These are phyloP conservation scores for Aspergillus mulundensis DNA, from an alignment of 495 filamentous ascomycete species.

Conservation along the genomic window DNA sequence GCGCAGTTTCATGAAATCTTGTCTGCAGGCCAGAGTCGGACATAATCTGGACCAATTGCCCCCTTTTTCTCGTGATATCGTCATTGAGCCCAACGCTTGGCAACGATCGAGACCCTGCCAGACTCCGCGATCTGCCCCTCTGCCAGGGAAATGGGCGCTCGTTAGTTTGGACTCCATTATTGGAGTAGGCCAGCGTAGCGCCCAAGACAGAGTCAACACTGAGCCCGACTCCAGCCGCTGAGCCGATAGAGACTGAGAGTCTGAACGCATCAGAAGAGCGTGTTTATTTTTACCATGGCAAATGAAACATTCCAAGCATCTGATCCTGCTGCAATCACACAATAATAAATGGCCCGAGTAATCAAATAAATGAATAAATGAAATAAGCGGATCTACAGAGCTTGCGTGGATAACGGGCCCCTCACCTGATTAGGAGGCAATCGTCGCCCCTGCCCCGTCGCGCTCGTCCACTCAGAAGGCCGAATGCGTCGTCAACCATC, in stretches of 20 bases:
- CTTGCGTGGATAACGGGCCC: constrained; percentile 28
- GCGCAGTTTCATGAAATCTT: neutral
- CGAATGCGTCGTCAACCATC: constrained; percentile 13
- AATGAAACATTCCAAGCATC: too few relatives aligned
- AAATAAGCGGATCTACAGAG: constrained; percentile 19
- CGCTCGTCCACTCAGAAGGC: constrained; percentile 1
- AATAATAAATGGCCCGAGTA: too few relatives aligned
- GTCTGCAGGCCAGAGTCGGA: neutral
- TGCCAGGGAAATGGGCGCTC: neutral
- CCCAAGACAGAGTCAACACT: too few relatives aligned
- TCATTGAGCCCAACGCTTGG: constrained; percentile 14
- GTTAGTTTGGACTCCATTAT: too few relatives aligned
- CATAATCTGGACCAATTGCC: constrained; percentile 1
- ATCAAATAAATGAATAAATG: neutral
- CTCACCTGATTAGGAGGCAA: constrained; percentile 13
- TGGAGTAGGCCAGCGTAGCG: too few relatives aligned
- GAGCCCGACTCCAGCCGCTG: too few relatives aligned
- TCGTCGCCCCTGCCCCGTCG: neutral
- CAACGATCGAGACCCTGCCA: constrained; percentile 23
- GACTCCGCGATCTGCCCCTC: constrained; percentile 14
- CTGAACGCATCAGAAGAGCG: too few relatives aligned
- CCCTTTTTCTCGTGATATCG: neutral
- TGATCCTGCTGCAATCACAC: neutral
- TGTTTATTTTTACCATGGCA: too few relatives aligned
- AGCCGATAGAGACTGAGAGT: too few relatives aligned